Base-by-base conservation (phyloP, 2,329 filamentous ascomycete genomes). In the Aureobasidium sp. region DNA sequence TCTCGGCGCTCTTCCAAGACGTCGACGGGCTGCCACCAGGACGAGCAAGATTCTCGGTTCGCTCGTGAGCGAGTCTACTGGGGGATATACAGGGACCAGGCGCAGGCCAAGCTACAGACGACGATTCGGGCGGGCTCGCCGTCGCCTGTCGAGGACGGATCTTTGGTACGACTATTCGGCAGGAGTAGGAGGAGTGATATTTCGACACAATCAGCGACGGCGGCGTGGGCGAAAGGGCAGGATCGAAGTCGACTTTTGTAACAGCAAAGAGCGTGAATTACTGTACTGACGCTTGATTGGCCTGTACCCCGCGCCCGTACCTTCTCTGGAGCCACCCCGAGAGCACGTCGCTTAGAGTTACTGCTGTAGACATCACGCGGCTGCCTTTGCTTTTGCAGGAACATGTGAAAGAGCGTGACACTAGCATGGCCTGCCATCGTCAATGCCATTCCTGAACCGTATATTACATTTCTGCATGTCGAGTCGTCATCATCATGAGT, bases 391-490 rank as follows among this genome's bases (percentile, higher is more conserved):
- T 25, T 42, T 41, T 42, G 17, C 31, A 20, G 25, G 14, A 9
- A 47, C 53, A 57, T 57, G 53, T 57, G 39, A 57, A 57, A 15
- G 20, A 9, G 39, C 37, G 41, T 48, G 36, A 39, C 29, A 39
- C 20, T 17, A 17, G 53, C 37, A n/a, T 57, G 25, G 15, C 44
- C 15, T 27, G 22, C 29, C n/a, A 42, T 48, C 27, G 25, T 57
- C 20, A 25, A 42, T 57, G 53, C 53, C 27, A 31, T 52, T 37
- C 14, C 49, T 60, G 45, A 27, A 34, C 7, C 36, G 15, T 59
- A 57, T 63, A 37, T 63, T 53, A 45, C 29, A 41, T 63, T 51
- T 36, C 61, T 42, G 27, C 41, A 47, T 42, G 36, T 41, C 47
- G 31, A 45, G 41, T 31, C 41, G 25, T 48, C 45, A 62, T 62